Conservation (phyloP, 2,329 filamentous ascomycete genomes). For the Pleomassaria siparia region DNA sequence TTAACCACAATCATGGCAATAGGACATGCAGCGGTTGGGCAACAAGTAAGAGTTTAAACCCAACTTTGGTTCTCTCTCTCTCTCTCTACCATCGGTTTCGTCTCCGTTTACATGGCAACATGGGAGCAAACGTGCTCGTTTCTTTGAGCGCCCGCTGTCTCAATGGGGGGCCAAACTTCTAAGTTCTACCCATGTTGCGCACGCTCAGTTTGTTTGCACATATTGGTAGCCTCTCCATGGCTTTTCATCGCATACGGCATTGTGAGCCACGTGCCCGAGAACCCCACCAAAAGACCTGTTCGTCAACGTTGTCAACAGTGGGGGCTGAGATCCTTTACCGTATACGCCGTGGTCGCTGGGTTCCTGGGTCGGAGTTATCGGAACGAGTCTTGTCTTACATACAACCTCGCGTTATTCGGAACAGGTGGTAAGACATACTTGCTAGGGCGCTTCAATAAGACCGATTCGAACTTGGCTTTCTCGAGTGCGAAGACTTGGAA, state of each 20-base stretch:
- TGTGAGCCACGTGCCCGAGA: conserved; percentile 21
- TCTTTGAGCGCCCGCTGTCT: conserved; percentile 24
- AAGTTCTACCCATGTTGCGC: conserved; percentile 35
- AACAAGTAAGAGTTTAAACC: conserved; percentile 32
- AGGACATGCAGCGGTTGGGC: conserved; percentile 5
- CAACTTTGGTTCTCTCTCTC: conserved; percentile 55
- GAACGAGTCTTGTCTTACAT: conserved; percentile 61
- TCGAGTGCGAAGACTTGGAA: conserved; percentile 59
- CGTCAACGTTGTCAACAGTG: conserved; percentile 12
- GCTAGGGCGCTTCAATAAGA: conserved; percentile 64
- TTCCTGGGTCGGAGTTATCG: too few relatives aligned
- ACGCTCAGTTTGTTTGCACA: conserved; percentile 27
- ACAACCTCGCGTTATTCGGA: conserved; percentile 63
- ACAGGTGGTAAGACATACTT: conserved; percentile 55
- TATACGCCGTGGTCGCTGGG: conserved; percentile 57
- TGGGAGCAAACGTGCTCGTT: conserved; percentile 56
- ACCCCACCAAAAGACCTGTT: conserved; percentile 11
- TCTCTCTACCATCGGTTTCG: conserved; percentile 55
- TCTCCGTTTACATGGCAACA: conserved; percentile 56
- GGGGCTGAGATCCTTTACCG: conserved; percentile 53
- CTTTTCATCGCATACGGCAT: conserved; percentile 19
- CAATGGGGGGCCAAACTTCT: conserved; percentile 40
- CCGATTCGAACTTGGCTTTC: conserved; percentile 61
- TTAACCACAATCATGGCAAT: too few relatives aligned
- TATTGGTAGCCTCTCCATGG: conserved; percentile 19